Percentiles rank a stretch among this genome's conserved stretches.
These are phyloP conservation scores for Urochloa ruziziensis DNA, from an alignment of 176 grass and related monocot species.

Conservation along the genomic window DNA sequence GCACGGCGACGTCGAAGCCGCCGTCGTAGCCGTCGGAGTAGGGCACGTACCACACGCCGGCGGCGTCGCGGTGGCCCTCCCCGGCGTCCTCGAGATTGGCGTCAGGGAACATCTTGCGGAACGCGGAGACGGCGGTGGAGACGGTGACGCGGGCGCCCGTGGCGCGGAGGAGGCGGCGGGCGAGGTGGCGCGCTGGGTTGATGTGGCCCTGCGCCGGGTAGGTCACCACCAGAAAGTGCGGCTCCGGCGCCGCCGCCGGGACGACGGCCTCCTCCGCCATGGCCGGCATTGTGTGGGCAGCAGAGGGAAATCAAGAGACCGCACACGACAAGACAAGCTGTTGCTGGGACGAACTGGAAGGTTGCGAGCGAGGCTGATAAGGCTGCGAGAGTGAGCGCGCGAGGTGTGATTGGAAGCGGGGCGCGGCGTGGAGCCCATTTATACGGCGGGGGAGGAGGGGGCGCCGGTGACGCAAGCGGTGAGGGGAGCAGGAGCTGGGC, in stretches of 20 bases:
- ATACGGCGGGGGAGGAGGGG: not conserved
- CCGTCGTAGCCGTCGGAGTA: conserved; percentile 63
- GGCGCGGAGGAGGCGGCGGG: conserved; percentile 29
- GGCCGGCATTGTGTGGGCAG: conserved; percentile 9
- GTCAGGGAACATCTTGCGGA: conserved; percentile 52
- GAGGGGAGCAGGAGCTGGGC: not conserved
- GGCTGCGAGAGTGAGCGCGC: not conserved
- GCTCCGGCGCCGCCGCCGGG: not conserved
- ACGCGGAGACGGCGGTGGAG: conserved; percentile 50
- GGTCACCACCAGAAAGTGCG: conserved; percentile 57
- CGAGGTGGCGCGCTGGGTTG: conserved; percentile 64
- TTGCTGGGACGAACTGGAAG: not conserved
- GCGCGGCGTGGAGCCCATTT: too few relatives aligned
- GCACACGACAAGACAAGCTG: not conserved
- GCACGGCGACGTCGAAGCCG: conserved; percentile 8
- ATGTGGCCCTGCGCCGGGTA: conserved; percentile 69
- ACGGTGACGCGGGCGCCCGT: conserved; percentile 42
- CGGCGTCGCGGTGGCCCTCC: conserved; percentile 24
- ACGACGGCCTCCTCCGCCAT: conserved; percentile 13
- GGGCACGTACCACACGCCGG: conserved; percentile 36
- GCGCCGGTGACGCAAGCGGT: conserved; percentile 31
- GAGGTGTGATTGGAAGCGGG: too few relatives aligned
- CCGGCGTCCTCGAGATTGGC: not conserved
- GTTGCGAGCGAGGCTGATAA: not conserved
- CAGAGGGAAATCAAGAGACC: not conserved